These are phyloP conservation scores for Cytospora piceae DNA, from an alignment of 2,329 filamentous ascomycete species.

Conservation along the genomic window DNA sequence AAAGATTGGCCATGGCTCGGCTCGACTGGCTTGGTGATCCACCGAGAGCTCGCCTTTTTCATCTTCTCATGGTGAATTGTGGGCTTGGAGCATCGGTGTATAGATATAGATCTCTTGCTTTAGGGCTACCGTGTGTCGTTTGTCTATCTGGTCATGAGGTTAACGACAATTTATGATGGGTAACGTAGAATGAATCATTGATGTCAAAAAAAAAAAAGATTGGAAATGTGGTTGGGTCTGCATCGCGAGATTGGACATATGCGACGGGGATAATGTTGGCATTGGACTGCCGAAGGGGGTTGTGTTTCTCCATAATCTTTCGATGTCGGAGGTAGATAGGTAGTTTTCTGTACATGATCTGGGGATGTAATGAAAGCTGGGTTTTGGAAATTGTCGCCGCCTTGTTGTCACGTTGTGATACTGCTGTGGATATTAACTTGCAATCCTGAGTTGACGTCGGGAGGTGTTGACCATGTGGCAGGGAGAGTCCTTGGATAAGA, in stretches of 20 bases:
- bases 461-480: not conserved
- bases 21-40: slow-evolving; percentile 25
- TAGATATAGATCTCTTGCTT: slow-evolving; percentile 28
- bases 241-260: too few relatives aligned
- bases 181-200: slow-evolving; percentile 30
- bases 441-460: not conserved
- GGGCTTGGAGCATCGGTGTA: slow-evolving; percentile 27
- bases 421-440: not conserved
- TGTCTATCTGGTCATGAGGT: slow-evolving; percentile 32
- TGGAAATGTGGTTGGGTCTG: slow-evolving; percentile 17
- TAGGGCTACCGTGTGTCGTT: not conserved
- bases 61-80: slow-evolving; percentile 3
- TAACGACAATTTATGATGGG: slow-evolving; percentile 35
- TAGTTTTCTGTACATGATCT: slow-evolving; percentile 49
- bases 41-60: slow-evolving; percentile 21
- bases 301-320: slow-evolving; percentile 6
- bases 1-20: not conserved
- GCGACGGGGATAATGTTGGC: slow-evolving; percentile 5
- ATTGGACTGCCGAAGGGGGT: slow-evolving; percentile 3
- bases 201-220: slow-evolving; percentile 16
- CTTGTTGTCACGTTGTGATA: not conserved
- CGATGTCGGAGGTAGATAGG: slow-evolving; percentile 42
- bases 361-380: slow-evolving; percentile 16
- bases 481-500: not conserved
- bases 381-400: slow-evolving; percentile 32